Evolutionary conservation across 768 basidiomycete genomes (phyloP), one percentile per base, ranked within the genome.

Genomic region (Calocera viscosa): DNA sequence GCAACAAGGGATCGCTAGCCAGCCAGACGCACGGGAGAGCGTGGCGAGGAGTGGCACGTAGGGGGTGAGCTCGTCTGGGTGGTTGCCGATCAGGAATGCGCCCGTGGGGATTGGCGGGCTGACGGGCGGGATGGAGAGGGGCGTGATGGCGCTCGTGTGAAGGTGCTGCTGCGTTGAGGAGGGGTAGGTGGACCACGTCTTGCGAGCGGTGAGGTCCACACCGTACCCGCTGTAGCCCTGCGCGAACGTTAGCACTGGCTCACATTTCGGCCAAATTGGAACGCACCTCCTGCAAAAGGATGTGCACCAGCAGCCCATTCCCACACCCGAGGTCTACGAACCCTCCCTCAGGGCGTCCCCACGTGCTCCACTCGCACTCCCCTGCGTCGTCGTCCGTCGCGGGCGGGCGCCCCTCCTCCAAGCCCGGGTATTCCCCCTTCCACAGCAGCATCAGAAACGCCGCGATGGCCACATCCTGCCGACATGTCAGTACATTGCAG

Each of bases 311-410:
- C 1, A 98, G 81, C 1, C 92, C 95, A 70, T 97, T 97, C 0
- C 95, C 95, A 72, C 93, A 93, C 82, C 95, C 95, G 10, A 96
- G 80, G 74, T 98, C 95, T 41, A 94, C 74, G 71, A 96, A 98
- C 5, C 94, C 94, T 0, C 85, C 86, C 0, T 85, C 82, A 0
- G 94, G 93, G 17, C 86, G 85, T 1, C 88, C 83, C 91, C 92
- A 93, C 2, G 71, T 70, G 65, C 76, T 82, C 89, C 90, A 91
- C 0, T 87, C 84, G 32, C 69, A 41, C 43, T 77, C 73, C 33
- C 76, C 73, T 35, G 67, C 69, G 1, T 19, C 63, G 14, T 41
- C 69, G 0, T 43, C 64, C 16, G 7, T 49, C 1, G 65, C 32
- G n/a, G 22, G 66, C 26, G 12, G 66, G 33, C 8, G 49, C 64